These are phyloP conservation scores for Aspergillus pseudoglaucus DNA, from an alignment of 2,329 filamentous ascomycete species.

Conservation along the genomic window DNA sequence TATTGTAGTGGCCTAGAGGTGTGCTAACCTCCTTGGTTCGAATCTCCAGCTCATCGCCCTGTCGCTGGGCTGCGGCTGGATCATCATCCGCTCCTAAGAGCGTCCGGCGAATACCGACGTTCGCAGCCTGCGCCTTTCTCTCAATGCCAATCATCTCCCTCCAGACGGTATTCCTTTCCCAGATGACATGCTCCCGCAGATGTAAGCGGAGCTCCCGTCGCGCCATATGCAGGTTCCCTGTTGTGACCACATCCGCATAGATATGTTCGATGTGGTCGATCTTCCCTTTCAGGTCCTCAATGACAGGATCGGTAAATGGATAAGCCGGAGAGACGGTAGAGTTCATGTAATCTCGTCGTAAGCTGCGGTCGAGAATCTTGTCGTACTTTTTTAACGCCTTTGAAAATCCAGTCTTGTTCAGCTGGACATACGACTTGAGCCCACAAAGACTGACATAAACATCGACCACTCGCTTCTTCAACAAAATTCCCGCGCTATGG, in stretches of 20 bases:
- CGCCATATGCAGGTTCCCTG: conserved; percentile 69
- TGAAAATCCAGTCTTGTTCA: conserved; percentile 93
- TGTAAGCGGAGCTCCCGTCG: conserved; percentile 83
- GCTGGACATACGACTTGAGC: conserved; percentile 88
- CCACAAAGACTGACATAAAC: conserved; percentile 91
- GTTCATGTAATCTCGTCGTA: conserved; percentile 71
- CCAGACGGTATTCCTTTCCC: conserved; percentile 99
- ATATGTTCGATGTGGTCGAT: conserved; percentile 69
- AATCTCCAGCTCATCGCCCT: conserved; percentile 72
- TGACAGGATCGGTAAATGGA: conserved; percentile 70
- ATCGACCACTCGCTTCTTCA: conserved; percentile 85
- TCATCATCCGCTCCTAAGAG: conserved; percentile 70
- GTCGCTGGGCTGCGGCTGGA: conserved; percentile 61
- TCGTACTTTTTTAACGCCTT: conserved; percentile 99
- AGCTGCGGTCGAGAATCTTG: conserved; percentile 79
- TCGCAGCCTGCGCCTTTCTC: conserved; percentile 86
- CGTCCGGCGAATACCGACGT: conserved; percentile 70
- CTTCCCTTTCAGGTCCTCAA: conserved; percentile 62
- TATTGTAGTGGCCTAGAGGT: conserved; percentile 68
- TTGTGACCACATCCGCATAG: conserved; percentile 76
- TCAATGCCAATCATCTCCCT: conserved; percentile 98
- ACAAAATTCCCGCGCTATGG: conserved; percentile 67
- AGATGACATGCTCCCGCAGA: conserved; percentile 91
- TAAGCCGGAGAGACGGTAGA: conserved; percentile 69
- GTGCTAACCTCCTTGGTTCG: conserved; percentile 65